Evolutionary conservation across 768 basidiomycete species (phyloP), one percentile per base, ranked within the genome.

Genomic region (Leccinum barrowsii): DNA sequence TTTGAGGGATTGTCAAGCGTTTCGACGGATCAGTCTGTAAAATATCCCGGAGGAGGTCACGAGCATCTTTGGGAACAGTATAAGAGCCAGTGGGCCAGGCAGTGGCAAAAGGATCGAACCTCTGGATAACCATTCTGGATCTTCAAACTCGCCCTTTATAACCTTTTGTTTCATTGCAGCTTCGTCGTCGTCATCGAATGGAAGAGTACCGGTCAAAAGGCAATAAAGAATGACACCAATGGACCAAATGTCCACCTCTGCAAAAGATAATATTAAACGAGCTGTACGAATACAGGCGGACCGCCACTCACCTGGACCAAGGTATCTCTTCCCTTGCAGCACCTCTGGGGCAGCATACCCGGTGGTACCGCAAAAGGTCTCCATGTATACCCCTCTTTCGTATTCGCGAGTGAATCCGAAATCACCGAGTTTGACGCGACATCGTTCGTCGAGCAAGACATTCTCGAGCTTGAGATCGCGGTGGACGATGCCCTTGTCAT

Each of bases 381-480:
- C 94, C 82, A 98, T 85, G 30, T 89, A 78, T 2, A 75, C 68
- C 2, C 87, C 87, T 15, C 80, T 78, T 61, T 95, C 90, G 73
- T 89, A 96, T 75, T 96, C 94, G 37, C 94, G 81, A 12, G 94
- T 95, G 67, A 98, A 97, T 4, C 94, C 94, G 71, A 98, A 90
- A 73, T 98, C 94, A 3, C 94, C 93, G 12, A 98, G 82, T 73
- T 97, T 98, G 66, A 98, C 85, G 56, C 90, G 83, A 72, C 94
- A 91, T 28, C 86, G 82, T 70, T 95, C 94, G 71, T 98, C 94
- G 52, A 98, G 74, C 26, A 98, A 74, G 0, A 96, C 91, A 67
- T 98, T 98, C 78, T 98, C 94, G 58, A 98, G 79, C 76, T 99
- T 99, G 65, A 99, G 79, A 73, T 99, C 96, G 30, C 97, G 85